Conservation (phyloP, 345 rosid species). For the Euclidium syriacum region DNA sequence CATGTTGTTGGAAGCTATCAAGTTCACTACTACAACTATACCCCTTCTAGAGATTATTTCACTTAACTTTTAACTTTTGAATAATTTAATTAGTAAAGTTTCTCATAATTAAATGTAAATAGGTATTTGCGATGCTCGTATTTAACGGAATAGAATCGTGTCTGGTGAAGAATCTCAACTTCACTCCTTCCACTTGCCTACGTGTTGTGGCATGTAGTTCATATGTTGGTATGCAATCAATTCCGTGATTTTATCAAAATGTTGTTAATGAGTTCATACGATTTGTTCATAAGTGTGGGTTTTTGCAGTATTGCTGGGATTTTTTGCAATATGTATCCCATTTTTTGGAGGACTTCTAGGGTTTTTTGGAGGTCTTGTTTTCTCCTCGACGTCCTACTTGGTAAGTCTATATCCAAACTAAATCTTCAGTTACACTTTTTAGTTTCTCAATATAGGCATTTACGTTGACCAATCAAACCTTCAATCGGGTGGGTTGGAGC, state of each 20-base stretch:
- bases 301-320: constrained; percentile 30
- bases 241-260: too few species aligned
- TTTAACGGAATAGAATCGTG: constrained; percentile 36
- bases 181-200: constrained; percentile 28
- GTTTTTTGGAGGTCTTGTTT: constrained; percentile 44
- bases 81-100: too few species aligned
- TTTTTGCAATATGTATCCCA: constrained; percentile 36
- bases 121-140: constrained; percentile 44
- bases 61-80: too few species aligned
- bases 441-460: too few species aligned
- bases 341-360: constrained; percentile 48
- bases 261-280: too few species aligned
- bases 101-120: not conserved
- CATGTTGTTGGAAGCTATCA: constrained; percentile 47
- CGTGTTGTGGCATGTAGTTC: constrained; percentile 23
- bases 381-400: constrained; percentile 40
- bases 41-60: not conserved
- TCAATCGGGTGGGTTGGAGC: too few species aligned
- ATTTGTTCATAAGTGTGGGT: too few species aligned
- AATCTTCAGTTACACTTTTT: too few species aligned
- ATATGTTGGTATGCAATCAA: too few species aligned
- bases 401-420: constrained; percentile 27
- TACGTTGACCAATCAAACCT: too few species aligned
- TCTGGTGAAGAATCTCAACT: constrained; percentile 25
- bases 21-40: constrained; percentile 11